Base-by-base conservation (phyloP, 805 yeast species). In the Myxozyma kluyveri region DNA sequence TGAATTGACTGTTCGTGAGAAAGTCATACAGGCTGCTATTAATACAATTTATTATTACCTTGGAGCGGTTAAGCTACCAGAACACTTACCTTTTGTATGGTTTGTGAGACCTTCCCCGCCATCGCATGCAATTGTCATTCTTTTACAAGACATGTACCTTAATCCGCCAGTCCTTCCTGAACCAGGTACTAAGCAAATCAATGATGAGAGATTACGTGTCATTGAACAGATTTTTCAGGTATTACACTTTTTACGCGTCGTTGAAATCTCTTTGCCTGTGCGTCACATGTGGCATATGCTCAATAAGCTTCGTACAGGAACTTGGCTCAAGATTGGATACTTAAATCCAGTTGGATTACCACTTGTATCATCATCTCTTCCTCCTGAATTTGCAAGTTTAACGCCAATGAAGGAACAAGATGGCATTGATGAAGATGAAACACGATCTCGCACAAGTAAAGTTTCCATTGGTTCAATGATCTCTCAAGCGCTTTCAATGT, bases 271-370 rank as follows among this genome's bases (percentile, higher is more conserved):
- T 3, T 47, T 40, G 26, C 42, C 49, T 4, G 41, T 52, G 5
- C 35, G 48, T 5, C 26, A 42, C 23, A 40, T 44, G 42, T 52
- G 56, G 56, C 38, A 49, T 19, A 18, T 41, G 4, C 35, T 52
- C 12, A 52, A 52, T 37, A 43, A 49, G 23, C 52, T 52, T 9
- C 48, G 56, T 4, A 48, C 52, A 5, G 56, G 56, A 18, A 50
- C 54, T 10, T 52, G 49, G 49, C 38, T 52, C 27, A 48, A 47
- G 32, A 47, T 52, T 2, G 53, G 56, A 3, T 52, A 47, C 38
- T 7, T 42, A 12, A 38, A 48, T 19, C 56, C 56, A 10, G n/a
- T 43, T n/a, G 56, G 56, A 4, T 45, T 52, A 7, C 56, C 56
- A 3, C 42, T 52, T 18, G 49, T 49, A 3, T 47, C 52, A 29